Conservation (phyloP, 345 rosid species). For the Brassica rapa region DNA sequence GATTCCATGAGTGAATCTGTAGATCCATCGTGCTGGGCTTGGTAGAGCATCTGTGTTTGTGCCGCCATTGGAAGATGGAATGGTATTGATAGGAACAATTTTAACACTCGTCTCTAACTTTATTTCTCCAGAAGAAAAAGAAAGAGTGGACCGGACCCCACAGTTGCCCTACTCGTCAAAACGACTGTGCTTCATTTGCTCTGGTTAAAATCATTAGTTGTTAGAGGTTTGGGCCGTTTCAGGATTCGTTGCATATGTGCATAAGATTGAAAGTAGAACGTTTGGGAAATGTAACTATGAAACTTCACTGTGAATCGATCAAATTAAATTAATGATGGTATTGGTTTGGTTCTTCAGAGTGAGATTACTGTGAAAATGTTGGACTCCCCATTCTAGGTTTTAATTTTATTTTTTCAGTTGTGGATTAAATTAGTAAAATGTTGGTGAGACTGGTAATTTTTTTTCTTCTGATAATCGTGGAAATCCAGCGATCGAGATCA, state of each 20-base stretch:
- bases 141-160: constrained; percentile 18
- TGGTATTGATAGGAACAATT: neutral
- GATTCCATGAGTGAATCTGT: constrained; percentile 11
- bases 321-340: neutral
- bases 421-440: neutral
- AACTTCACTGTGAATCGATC: neutral
- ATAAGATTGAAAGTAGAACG: neutral
- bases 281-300: neutral
- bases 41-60: constrained; percentile 3
- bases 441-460: neutral
- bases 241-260: no score
- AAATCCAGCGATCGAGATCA: no score
- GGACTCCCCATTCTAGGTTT: neutral
- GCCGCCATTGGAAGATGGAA: constrained; percentile 18
- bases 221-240: no score
- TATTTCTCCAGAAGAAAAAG: neutral
- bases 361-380: neutral
- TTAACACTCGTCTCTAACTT: no score
- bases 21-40: neutral
- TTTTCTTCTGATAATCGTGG: no score
- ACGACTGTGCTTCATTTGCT: constrained; percentile 19
- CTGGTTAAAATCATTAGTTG: neutral
- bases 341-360: neutral
- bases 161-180: constrained; percentile 8
- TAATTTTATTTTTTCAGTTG: neutral